These are phyloP conservation scores for Aspergillus hiratsukae DNA, from an alignment of 2,329 filamentous ascomycete genomes.

Conservation along the genomic window DNA sequence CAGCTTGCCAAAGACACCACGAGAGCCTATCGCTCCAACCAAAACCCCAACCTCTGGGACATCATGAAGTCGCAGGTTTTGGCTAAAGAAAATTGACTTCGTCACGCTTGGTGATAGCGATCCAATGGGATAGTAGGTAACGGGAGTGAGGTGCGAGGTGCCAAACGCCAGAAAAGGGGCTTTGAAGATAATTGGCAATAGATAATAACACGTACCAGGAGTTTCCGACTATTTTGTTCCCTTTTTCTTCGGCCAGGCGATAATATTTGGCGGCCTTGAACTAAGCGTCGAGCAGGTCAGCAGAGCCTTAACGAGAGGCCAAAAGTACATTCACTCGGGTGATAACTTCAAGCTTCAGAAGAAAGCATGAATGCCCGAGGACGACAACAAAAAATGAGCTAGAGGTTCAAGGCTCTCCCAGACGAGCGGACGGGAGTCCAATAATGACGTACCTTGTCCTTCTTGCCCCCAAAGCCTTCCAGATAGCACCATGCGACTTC, in stretches of 20 bases:
- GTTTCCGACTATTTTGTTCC: slow-evolving; percentile 87
- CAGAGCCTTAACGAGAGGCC: slow-evolving; percentile 5
- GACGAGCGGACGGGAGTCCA: background rate
- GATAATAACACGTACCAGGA: slow-evolving; percentile 67
- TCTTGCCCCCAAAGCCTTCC: slow-evolving; percentile 94
- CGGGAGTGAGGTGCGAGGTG: background rate
- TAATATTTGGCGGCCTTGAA: slow-evolving; percentile 77
- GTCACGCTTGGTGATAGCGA: background rate
- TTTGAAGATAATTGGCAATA: slow-evolving; percentile 9
- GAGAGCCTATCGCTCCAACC: slow-evolving; percentile 19
- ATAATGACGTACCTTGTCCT: slow-evolving; percentile 79
- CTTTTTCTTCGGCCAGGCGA: slow-evolving; percentile 81
- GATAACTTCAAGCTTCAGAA: slow-evolving; percentile 13
- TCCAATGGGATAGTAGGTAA: slow-evolving; percentile 2
- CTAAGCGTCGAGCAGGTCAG: slow-evolving; percentile 19
- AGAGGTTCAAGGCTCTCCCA: background rate
- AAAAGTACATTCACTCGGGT: slow-evolving; percentile 13
- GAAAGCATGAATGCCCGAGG: slow-evolving; percentile 32
- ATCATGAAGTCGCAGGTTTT: slow-evolving; percentile 7
- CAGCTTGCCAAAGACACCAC: slow-evolving; percentile 11
- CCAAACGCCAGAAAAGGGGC: background rate
- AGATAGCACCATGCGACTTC: slow-evolving; percentile 94
- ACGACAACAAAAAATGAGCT: background rate
- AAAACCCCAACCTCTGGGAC: slow-evolving; percentile 8
- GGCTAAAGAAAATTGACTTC: background rate